A percentile compares a stretch with the other conserved stretches of the same genome.
Evolutionary conservation across 805 yeast genomes (phyloP).

Genomic region (Cyberlindnera maclurae): DNA sequence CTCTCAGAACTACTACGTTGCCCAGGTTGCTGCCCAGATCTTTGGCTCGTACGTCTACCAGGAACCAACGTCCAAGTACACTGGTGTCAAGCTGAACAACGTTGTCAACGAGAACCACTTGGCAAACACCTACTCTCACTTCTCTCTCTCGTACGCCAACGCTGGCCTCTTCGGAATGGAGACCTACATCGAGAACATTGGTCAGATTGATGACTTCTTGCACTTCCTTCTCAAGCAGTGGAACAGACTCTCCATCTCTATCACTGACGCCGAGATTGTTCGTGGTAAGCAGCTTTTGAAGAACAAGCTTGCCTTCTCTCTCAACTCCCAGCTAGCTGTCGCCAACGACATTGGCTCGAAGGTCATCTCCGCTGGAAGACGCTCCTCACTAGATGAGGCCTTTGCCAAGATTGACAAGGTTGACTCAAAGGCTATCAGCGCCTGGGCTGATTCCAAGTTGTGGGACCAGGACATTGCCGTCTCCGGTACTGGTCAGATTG

Average conservation of each 20-base stretch:
- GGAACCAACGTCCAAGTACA: slow-evolving; percentile 48
- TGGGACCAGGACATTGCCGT: slow-evolving; percentile 84
- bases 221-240: slow-evolving; percentile 82
- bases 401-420: slow-evolving; percentile 58
- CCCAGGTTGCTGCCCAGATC: slow-evolving; percentile 65
- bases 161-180: slow-evolving; percentile 82
- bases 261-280: slow-evolving; percentile 70
- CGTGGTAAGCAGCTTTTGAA: slow-evolving; percentile 71
- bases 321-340: slow-evolving; percentile 43
- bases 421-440: slow-evolving; percentile 48
- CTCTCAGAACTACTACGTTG: slow-evolving; percentile 61
- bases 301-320: slow-evolving; percentile 47
- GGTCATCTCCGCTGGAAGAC: slow-evolving; percentile 54
- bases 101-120: slow-evolving; percentile 65
- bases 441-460: slow-evolving; percentile 69
- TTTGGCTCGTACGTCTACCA: slow-evolving; percentile 48
- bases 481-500: slow-evolving; percentile 82
- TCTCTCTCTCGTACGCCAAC: slow-evolving; percentile 66
- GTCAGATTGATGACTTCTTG: slow-evolving; percentile 62
- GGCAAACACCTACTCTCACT: slow-evolving; percentile 66
- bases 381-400: slow-evolving; percentile 53
- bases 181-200: slow-evolving; percentile 54
- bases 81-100: slow-evolving; percentile 66
- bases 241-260: slow-evolving; percentile 74
- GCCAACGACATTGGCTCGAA: slow-evolving; percentile 53